Base-by-base conservation (phyloP, 1,284 basidiomycete genomes). In the Fomitopsis schrenkii region DNA sequence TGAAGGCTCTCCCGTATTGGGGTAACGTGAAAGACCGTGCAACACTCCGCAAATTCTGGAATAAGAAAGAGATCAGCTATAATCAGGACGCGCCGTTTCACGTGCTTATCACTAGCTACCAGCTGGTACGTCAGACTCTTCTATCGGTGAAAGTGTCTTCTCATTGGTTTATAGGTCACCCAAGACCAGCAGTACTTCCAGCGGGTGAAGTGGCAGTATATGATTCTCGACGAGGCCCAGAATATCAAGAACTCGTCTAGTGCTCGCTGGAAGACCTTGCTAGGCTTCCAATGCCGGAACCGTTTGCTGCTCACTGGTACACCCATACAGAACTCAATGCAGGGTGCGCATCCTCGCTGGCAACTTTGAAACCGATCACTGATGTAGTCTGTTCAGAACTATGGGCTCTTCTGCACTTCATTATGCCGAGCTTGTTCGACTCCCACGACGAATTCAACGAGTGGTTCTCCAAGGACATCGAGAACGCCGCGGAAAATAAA, bases 381-480 rank as follows among this genome's bases (percentile, higher is more conserved):
- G 38, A 40, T 3, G 12, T 40, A 8, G 38, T 57, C 60, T 48
- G 46, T 62, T 36, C 63, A 97, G 97, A 99, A 76, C 81, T 99
- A n/a, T 99, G 97, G 97, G 97, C 97, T 1, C 81, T 99, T 62
- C 81, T 99, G 55, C 97, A 99, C 75, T 99, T 99, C 79, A 99
- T 99, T 79, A 99, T 99, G 97, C 97, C 97, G 1, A 96, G 93
- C 72, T 80, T 99, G 58, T 99, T 99, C 76, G 97, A 99, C 75
- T 98, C 96, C 40, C 97, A 99, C 72, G 96, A 99, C 72, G 97
- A 99, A 78, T 99, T 99, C 80, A 95, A 93, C 73, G 97, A 99
- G 75, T 99, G 97, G 97, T 99, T 99, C 78, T 98, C 97, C 28
- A 98, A 98, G 75, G 97, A 99, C 72, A 98, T 99, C 62, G 97